Evolutionary conservation across 495 filamentous ascomycete species (phyloP).

Genomic region (Penicillium mononematosum): DNA sequence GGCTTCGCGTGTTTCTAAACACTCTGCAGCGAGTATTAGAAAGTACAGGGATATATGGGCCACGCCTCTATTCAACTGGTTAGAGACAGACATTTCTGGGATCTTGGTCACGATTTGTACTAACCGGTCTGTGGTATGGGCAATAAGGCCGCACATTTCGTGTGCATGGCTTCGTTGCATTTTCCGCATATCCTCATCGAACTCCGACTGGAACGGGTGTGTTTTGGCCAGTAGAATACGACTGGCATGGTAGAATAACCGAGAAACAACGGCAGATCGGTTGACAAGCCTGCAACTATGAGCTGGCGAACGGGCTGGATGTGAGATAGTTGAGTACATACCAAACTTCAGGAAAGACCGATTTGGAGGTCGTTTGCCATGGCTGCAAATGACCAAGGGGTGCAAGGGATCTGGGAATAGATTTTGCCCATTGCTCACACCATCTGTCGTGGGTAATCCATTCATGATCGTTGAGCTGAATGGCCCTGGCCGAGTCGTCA

Average conservation of each 20-base stretch:
- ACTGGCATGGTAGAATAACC: conserved; percentile 88
- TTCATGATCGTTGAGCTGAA: conserved; percentile 65
- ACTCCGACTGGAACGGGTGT: conserved; percentile 63
- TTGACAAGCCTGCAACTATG: conserved; percentile 66
- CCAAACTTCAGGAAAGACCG: conserved; percentile 86
- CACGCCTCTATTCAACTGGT: conserved; percentile 54
- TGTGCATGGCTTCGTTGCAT: conserved; percentile 70
- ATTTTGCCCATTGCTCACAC: conserved; percentile 78
- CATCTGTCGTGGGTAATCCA: conserved; percentile 72
- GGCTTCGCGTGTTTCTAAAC: conserved; percentile 63
- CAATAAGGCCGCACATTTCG: conserved; percentile 82
- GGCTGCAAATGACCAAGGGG: conserved; percentile 75
- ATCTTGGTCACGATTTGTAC: conserved; percentile 11
- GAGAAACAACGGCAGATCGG: conserved; percentile 72
- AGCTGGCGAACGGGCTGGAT: conserved; percentile 14
- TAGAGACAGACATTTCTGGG: background rate
- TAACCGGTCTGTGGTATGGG: conserved; percentile 74
- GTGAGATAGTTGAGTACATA: conserved; percentile 38
- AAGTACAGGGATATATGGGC: conserved; percentile 74
- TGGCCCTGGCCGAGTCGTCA: conserved; percentile 45
- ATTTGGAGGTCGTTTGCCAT: conserved; percentile 64
- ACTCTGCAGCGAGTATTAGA: conserved; percentile 75
- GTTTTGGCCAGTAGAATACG: conserved; percentile 77
- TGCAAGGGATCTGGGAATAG: conserved; percentile 80
- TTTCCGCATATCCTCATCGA: conserved; percentile 59